Base-by-base conservation (phyloP, 768 basidiomycete species). In the Suillus clintonianus region DNA sequence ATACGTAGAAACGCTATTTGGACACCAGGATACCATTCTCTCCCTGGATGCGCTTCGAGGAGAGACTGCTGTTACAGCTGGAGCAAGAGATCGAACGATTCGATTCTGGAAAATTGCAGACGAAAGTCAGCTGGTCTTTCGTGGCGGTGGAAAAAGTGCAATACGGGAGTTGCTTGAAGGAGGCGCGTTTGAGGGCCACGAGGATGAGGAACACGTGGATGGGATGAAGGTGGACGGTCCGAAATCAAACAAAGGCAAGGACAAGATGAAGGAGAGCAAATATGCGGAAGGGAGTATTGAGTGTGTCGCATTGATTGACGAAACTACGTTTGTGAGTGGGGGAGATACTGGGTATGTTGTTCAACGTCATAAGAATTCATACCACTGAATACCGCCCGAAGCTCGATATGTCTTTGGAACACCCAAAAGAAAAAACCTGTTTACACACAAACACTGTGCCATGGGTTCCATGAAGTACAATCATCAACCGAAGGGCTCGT, bases 101-200 rank as follows among this genome's bases (percentile, higher is more conserved):
- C 84, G 97, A 41, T 99, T 87, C 78, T 99, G 97, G 97, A 98
- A 98, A 79, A 91, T 99, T 59, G 87, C 88, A 42, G 97, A 99
- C 60, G 95, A 98, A 76, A 93, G 86, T 14, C 97, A 99, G 72
- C 82, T 99, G 30, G 95, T 99, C 8, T 98, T 99, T 72, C 86
- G 97, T 42, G 97, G 97, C 30, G 97, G 97, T n/a, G 95, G 91
- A 5, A 84, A 86, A 68, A 95, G 90, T 77, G 85, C 85, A 41
- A 81, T 93, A 67, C 80, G 91, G 60, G 91, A 94, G 72, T 86
- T 93, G 9, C 72, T 95, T 32, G 95, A 97, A 67, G 92, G 93
- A 1, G 88, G 87, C 14, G 79, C 89, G 37, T 79, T 83, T 32
- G 87, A 83, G n/a, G 87, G 86, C 45, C 66, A 72, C 36, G 83